Percentiles rank a stretch among this genome's conserved stretches.
Conservation (phyloP, 192 early-diverging fungal species). For the Mortierella claussenii region DNA sequence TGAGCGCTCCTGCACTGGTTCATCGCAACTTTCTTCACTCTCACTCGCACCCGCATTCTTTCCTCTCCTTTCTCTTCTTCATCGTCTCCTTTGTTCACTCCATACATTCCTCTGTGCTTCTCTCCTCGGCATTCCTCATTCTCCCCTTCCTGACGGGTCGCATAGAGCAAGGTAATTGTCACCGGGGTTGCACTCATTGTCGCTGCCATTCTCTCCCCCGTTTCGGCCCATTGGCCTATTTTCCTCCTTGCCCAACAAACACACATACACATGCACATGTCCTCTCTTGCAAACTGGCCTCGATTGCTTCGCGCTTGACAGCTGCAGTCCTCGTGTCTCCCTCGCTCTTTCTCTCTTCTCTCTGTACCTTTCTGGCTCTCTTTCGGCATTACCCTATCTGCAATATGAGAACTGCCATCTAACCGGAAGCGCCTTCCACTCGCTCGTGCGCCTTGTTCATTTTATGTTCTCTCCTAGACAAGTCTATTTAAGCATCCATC, state of each 20-base stretch:
- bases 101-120: neutral
- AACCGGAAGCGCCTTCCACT: no score
- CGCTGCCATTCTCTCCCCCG: neutral
- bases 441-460: neutral
- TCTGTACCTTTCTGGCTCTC: neutral
- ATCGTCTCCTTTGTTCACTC: neutral
- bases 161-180: neutral
- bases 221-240: constrained; percentile 33
- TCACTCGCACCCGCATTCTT: neutral
- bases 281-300: no score
- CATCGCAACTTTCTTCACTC: neutral
- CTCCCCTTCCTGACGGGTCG: neutral
- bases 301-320: no score
- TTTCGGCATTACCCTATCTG: no score
- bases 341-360: neutral
- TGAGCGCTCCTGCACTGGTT: no score
- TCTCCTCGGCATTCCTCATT: neutral
- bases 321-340: neutral
- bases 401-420: no score
- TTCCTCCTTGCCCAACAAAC: neutral
- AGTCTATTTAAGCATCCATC: no score
- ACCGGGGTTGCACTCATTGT: neutral
- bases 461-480: no score
- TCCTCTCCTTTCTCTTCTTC: neutral
- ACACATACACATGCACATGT: neutral